These are phyloP conservation scores for Venturia nashicola DNA, from an alignment of 2,329 filamentous ascomycete species.

Conservation along the genomic window DNA sequence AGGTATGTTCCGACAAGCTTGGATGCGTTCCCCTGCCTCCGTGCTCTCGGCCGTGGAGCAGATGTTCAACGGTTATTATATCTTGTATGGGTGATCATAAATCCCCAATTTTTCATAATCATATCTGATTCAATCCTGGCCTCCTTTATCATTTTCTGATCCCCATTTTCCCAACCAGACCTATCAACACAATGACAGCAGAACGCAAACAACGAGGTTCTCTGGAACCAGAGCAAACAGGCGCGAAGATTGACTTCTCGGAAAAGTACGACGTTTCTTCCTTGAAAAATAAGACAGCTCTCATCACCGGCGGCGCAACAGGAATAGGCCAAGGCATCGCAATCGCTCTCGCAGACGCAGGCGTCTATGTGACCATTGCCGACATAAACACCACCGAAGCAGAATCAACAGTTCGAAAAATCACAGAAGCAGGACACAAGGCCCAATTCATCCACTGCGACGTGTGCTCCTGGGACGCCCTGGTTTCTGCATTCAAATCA, in stretches of 20 bases:
- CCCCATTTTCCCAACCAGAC: neutral
- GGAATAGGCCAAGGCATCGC: conserved; percentile 17
- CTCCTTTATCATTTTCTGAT: neutral
- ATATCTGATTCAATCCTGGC: too few relatives aligned
- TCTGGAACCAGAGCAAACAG: neutral
- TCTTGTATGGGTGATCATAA: neutral
- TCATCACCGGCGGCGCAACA: conserved; percentile 18
- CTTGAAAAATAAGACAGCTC: conserved; percentile 15
- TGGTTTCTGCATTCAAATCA: conserved; percentile 19
- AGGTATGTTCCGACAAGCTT: neutral
- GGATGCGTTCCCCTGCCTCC: neutral
- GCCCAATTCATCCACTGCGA: conserved; percentile 1
- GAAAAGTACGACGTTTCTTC: conserved; percentile 12
- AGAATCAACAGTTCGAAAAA: neutral
- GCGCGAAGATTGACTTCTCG: conserved; percentile 12
- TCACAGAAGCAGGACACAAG: neutral
- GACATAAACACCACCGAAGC: conserved; percentile 6
- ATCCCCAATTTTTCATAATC: neutral
- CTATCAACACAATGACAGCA: neutral
- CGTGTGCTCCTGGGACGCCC: conserved; percentile 8
- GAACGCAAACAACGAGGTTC: neutral
- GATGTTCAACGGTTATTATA: neutral
- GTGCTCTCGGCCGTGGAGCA: neutral
- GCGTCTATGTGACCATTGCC: conserved; percentile 6
- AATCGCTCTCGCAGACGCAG: conserved; percentile 15